Evolutionary conservation across 495 filamentous ascomycete genomes (phyloP).

Genomic region (Lophium mytilinum): DNA sequence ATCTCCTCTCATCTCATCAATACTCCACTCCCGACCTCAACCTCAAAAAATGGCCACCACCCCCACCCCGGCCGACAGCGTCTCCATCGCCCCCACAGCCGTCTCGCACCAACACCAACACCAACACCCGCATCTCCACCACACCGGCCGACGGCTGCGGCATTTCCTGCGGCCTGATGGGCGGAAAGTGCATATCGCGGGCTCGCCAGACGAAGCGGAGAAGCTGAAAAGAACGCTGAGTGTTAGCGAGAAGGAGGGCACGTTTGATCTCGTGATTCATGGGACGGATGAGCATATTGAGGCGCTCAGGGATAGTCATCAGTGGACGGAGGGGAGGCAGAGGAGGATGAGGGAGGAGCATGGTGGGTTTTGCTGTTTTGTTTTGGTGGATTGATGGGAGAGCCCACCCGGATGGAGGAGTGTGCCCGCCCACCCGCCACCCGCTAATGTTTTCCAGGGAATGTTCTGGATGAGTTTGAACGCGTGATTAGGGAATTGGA

Average conservation of each 20-base stretch:
- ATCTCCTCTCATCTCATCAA: too few relatives aligned
- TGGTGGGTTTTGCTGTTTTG: constrained; percentile 8
- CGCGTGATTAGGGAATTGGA: constrained; percentile 42
- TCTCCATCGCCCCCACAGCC: background rate
- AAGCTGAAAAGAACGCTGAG: constrained; percentile 35
- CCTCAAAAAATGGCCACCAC: constrained; percentile 13
- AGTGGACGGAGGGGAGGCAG: constrained; percentile 41
- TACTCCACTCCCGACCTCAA: too few relatives aligned
- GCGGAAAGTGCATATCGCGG: constrained; percentile 46
- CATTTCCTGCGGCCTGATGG: constrained; percentile 48
- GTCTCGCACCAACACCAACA: constrained; percentile 2
- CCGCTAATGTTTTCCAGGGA: too few relatives aligned
- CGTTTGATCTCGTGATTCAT: constrained; percentile 46
- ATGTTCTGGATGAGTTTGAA: constrained; percentile 46
- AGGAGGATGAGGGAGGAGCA: constrained; percentile 38
- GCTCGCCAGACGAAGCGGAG: constrained; percentile 44
- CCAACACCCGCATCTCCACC: constrained; percentile 15
- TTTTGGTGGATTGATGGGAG: too few relatives aligned
- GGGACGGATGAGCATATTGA: constrained; percentile 46
- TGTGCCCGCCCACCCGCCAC: too few relatives aligned
- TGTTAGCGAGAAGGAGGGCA: constrained; percentile 32
- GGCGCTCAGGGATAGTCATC: constrained; percentile 40
- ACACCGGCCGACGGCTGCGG: constrained; percentile 32
- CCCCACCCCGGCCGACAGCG: constrained; percentile 12
- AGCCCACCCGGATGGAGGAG: too few relatives aligned